Percentiles rank a stretch among this genome's conserved stretches.
Evolutionary conservation across 306 rosid species (phyloP).

Genomic region (Pyrus communis): DNA sequence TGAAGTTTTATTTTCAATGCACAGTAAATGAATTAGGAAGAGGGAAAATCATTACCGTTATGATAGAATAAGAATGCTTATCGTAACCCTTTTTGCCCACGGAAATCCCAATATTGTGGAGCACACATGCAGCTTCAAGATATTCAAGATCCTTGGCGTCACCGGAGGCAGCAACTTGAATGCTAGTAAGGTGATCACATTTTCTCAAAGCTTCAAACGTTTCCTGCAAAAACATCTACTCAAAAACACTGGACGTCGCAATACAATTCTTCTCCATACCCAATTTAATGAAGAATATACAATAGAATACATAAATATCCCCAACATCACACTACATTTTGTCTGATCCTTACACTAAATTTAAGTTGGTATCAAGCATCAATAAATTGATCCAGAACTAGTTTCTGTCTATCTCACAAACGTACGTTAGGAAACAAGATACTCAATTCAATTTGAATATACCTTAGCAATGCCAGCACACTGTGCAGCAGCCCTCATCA

Average conservation of each 20-base stretch:
- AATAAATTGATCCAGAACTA: not conserved
- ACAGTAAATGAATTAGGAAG: not conserved
- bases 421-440: not conserved
- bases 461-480: constrained; percentile 30
- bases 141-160: constrained; percentile 30
- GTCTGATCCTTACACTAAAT: no score
- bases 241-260: no score
- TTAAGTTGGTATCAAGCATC: not conserved
- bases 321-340: no score
- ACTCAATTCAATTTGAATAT: not conserved
- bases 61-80: constrained; percentile 22
- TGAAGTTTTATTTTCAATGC: not conserved
- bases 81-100: constrained; percentile 30
- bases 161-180: constrained; percentile 10
- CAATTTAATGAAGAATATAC: not conserved
- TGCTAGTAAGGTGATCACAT: not conserved
- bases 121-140: constrained; percentile 33
- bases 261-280: not conserved
- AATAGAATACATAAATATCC: no score
- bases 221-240: constrained; percentile 11
- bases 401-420: not conserved
- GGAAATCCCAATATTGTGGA: constrained; percentile 33
- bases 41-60: constrained; percentile 16
- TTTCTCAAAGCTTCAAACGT: constrained; percentile 26
- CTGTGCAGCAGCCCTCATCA: constrained; percentile 22